A percentile compares a stretch with the other conserved stretches of the same genome.
phyloP scores from a whole-genome alignment of 257 asterid genomes.

The Solanum chiquidenum region DNA sequence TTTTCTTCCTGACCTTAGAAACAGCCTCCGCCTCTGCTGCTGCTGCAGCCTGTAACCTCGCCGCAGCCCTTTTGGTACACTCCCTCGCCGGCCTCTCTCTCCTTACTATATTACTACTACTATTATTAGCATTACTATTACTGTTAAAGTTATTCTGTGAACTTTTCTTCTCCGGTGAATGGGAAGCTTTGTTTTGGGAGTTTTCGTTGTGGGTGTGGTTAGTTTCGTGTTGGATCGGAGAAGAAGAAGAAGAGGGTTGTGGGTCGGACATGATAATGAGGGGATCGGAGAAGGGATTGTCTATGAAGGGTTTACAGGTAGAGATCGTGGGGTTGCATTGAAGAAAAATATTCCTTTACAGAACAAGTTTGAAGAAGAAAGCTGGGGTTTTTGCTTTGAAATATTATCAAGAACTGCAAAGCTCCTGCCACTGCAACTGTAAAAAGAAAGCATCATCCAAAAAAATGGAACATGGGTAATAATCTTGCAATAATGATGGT shows the following conservation, averaged over 20 bases:
- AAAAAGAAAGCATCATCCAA: background rate
- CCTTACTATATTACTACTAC: conserved; percentile 28
- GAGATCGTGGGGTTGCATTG: conserved; percentile 39
- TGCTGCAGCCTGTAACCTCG: conserved; percentile 76
- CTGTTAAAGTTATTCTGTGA: conserved; percentile 15
- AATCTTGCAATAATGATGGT: background rate
- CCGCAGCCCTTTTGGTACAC: conserved; percentile 87
- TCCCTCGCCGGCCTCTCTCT: conserved; percentile 97
- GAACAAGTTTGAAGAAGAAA: background rate
- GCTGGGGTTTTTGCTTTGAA: conserved; percentile 6
- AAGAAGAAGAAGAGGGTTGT: conserved; percentile 27
- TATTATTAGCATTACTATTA: conserved; percentile 17
- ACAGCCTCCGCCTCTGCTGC: conserved; percentile 66
- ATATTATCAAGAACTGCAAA: background rate
- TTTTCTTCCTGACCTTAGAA: conserved; percentile 51
- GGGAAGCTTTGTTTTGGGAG: background rate
- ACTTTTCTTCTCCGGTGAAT: conserved; percentile 3
- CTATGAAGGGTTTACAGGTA: conserved; percentile 17
- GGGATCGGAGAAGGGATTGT: conserved; percentile 23
- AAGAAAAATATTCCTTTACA: background rate
- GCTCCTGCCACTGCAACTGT: background rate
- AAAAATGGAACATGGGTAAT: background rate
- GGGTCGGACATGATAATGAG: conserved; percentile 24
- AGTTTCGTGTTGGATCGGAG: conserved; percentile 50
- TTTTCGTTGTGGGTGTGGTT: conserved; percentile 11